Evolutionary conservation across 306 rosid species (phyloP).

Genomic region (Begonia peltatifolia): DNA sequence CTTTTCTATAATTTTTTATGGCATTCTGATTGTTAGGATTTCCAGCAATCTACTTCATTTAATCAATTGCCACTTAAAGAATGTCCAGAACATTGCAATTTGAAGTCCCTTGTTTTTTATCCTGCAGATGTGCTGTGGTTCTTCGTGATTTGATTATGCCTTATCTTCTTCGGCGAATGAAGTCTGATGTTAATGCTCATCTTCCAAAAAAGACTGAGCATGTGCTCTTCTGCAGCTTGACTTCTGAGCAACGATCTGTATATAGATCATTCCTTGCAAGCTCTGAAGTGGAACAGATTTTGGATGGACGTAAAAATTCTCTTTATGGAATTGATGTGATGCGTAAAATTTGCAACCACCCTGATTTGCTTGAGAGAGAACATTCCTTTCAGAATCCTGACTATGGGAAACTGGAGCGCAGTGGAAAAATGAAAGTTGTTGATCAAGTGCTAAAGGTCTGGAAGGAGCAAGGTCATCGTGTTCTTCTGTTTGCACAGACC

Average conservation of each 20-base stretch:
- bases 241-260: conserved; percentile 68
- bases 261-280: conserved; percentile 98
- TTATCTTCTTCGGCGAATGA: conserved; percentile 94
- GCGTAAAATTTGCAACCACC: conserved; percentile 98
- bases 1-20: not conserved
- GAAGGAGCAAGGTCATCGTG: conserved; percentile 96
- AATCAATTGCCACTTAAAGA: too few species aligned
- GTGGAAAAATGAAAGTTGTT: conserved; percentile 94
- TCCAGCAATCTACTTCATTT: too few species aligned
- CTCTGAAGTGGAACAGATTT: conserved; percentile 85
- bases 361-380: conserved; percentile 96
- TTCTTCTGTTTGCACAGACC: conserved; percentile 85
- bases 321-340: conserved; percentile 91
- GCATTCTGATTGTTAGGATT: not conserved
- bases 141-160: conserved; percentile 95
- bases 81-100: conserved; percentile 1
- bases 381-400: conserved; percentile 67
- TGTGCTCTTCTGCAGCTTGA: conserved; percentile 91
- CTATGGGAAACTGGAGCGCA: conserved; percentile 87
- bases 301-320: conserved; percentile 77
- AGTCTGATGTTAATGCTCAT: conserved; percentile 86
- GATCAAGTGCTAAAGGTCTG: conserved; percentile 87
- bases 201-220: conserved; percentile 98
- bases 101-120: conserved; percentile 9
- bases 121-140: conserved; percentile 88